phyloP scores from a whole-genome alignment of 495 filamentous ascomycete genomes.

The Aspergillus carlsbadensis region DNA sequence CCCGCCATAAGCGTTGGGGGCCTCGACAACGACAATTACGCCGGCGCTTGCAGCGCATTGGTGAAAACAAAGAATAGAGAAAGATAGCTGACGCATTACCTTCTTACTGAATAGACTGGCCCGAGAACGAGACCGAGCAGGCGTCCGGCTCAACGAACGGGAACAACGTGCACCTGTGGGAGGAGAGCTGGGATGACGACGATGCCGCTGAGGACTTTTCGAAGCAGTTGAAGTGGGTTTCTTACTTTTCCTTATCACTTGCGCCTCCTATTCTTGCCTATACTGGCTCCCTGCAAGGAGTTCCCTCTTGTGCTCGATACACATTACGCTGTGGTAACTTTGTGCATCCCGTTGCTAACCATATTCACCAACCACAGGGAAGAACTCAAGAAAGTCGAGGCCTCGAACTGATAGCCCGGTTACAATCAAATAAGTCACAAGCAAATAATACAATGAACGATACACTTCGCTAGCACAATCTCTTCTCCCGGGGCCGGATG shows the following conservation, averaged over 20 bases:
- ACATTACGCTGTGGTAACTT: background rate
- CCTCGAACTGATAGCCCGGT: conserved; percentile 30
- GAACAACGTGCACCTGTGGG: conserved; percentile 84
- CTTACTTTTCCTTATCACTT: background rate
- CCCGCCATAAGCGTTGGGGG: background rate
- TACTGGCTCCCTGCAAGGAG: too few species aligned
- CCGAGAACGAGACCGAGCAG: conserved; percentile 80
- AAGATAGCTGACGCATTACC: background rate
- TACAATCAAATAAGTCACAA: background rate
- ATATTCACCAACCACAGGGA: conserved; percentile 55
- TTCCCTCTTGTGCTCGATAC: too few species aligned
- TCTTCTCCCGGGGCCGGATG: too few species aligned
- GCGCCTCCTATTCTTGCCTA: background rate
- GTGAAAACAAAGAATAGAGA: background rate
- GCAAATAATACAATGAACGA: background rate
- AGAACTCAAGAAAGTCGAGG: conserved; percentile 92
- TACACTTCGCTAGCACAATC: background rate
- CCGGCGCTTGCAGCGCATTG: too few species aligned
- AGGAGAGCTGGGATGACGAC: conserved; percentile 99
- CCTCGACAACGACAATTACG: too few species aligned
- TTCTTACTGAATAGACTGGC: conserved; percentile 66
- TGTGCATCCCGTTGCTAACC: conserved; percentile 3
- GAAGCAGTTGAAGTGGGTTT: conserved; percentile 85
- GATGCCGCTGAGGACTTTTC: conserved; percentile 97
- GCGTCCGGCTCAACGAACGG: conserved; percentile 49